Percentiles rank a stretch among this genome's conserved stretches.
Conservation (phyloP, 805 yeast genomes). For the Jamesozyma spencerorum region DNA sequence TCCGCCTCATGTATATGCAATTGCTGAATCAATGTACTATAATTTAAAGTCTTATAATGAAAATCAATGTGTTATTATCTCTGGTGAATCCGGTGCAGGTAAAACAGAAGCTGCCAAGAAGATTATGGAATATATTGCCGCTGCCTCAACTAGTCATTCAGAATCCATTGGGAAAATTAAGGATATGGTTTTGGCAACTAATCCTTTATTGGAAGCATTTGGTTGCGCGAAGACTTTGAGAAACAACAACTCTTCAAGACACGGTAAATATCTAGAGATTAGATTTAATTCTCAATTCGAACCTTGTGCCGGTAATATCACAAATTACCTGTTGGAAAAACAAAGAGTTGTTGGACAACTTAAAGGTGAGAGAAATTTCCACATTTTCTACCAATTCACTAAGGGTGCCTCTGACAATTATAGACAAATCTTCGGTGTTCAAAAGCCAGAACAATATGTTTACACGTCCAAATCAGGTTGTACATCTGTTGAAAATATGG, state of each 20-base stretch:
- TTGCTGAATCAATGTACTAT: constrained; percentile 95
- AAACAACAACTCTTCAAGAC: constrained; percentile 95
- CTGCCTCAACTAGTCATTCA: constrained; percentile 55
- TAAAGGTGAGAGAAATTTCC: constrained; percentile 87
- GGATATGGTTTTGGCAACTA: constrained; percentile 96
- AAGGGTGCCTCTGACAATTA: constrained; percentile 81
- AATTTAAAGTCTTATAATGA: constrained; percentile 90
- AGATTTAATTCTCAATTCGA: constrained; percentile 72
- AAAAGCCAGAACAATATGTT: constrained; percentile 84
- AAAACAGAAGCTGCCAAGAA: constrained; percentile 97
- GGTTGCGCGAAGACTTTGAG: constrained; percentile 98
- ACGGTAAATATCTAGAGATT: constrained; percentile 92
- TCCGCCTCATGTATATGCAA: constrained; percentile 96
- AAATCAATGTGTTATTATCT: constrained; percentile 92
- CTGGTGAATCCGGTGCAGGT: constrained; percentile 98
- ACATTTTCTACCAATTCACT: constrained; percentile 91
- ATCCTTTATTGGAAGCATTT: constrained; percentile 95
- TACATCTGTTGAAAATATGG: constrained; percentile 75
- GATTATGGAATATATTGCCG: constrained; percentile 93
- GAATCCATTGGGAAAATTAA: constrained; percentile 76
- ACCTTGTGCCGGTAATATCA: constrained; percentile 92
- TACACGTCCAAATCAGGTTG: constrained; percentile 85
- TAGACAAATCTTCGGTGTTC: constrained; percentile 80
- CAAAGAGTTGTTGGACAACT: constrained; percentile 96
- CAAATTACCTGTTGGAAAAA: constrained; percentile 87